Base-by-base conservation (phyloP, 2,329 filamentous ascomycete genomes). In the Colletotrichum magnum region DNA sequence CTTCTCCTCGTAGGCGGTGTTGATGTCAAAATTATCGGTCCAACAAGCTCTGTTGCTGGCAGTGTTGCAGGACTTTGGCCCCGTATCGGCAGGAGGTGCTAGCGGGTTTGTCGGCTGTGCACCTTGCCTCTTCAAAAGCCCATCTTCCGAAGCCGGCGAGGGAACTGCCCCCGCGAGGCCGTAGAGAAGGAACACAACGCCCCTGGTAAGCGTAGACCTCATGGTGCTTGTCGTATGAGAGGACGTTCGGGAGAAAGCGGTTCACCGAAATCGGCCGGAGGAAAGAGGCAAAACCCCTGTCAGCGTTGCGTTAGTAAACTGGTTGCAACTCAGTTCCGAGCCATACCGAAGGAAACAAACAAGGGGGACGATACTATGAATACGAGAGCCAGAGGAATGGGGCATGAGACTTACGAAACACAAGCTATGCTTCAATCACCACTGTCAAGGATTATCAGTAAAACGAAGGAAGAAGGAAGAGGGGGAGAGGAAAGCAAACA, bases 11-110 rank as follows among this genome's bases (percentile, higher is more conserved):
- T 79, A 72, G 9, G 73, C 66, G 1, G 73, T 75, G 26, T 72
- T 69, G 52, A 82, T 79, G 47, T 70, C 62, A 48, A 79, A 82
- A 4, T 73, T 72, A n/a, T 72, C 56, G 3, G 60, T 65, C 74
- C 74, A 75, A 56, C 74, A 75, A 9, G 64, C 60, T 51, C 74
- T 72, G 66, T 74, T 74, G 21, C 51, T 48, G 13, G 74, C 67
- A 13, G 74, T 72, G 54, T 75, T 74, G 69, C 74, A 75, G 15
- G 72, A 69, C 66, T 66, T 59, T 2, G 28, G 45, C 1, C 43
- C 43, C 13, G 47, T n/a, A 1, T 43, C 58, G 16, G n/a, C 45
- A 4, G 45, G 45, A 2, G 58, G 32, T 9, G 58, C 21, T 6
- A 13, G 21, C 3, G 58, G 24, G 6, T 24, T 26, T 43, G 41